Conservation (phyloP, 495 filamentous ascomycete genomes). For the Hyaloscypha variabilis region DNA sequence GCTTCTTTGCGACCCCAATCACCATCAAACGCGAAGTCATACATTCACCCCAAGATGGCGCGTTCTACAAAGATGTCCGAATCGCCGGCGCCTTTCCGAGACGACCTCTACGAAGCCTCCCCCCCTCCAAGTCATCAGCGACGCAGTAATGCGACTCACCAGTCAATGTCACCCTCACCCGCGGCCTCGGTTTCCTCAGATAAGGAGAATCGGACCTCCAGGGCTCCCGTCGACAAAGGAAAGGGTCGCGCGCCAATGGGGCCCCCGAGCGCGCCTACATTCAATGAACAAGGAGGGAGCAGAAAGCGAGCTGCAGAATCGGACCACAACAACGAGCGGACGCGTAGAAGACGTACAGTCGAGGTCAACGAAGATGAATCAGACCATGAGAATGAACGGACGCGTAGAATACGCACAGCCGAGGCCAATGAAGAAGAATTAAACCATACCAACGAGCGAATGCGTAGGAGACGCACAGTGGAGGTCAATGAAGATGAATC, state of each 20-base stretch:
- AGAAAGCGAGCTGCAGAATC: slow-evolving; percentile 20
- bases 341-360: slow-evolving; percentile 37
- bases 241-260: slow-evolving; percentile 29
- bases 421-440: no score
- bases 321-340: slow-evolving; percentile 27
- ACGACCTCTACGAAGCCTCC: slow-evolving; percentile 27
- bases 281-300: slow-evolving; percentile 16
- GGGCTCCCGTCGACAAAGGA: not conserved
- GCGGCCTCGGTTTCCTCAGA: slow-evolving; percentile 44
- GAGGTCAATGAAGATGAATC: slow-evolving; percentile 24
- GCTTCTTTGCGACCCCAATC: not conserved
- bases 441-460: slow-evolving; percentile 30
- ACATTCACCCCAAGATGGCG: slow-evolving; percentile 6
- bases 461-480: slow-evolving; percentile 37
- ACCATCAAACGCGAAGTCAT: not conserved
- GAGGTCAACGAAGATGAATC: slow-evolving; percentile 24
- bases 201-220: slow-evolving; percentile 55
- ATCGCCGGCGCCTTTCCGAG: slow-evolving; percentile 13
- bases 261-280: slow-evolving; percentile 25
- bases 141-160: slow-evolving; percentile 16
- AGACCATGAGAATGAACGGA: no score
- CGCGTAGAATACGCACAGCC: no score
- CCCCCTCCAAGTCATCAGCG: slow-evolving; percentile 17
- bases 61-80: slow-evolving; percentile 21
- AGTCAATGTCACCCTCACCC: slow-evolving; percentile 41